phyloP scores from a whole-genome alignment of 2,329 filamentous ascomycete species.

The Fusarium goolgardi region DNA sequence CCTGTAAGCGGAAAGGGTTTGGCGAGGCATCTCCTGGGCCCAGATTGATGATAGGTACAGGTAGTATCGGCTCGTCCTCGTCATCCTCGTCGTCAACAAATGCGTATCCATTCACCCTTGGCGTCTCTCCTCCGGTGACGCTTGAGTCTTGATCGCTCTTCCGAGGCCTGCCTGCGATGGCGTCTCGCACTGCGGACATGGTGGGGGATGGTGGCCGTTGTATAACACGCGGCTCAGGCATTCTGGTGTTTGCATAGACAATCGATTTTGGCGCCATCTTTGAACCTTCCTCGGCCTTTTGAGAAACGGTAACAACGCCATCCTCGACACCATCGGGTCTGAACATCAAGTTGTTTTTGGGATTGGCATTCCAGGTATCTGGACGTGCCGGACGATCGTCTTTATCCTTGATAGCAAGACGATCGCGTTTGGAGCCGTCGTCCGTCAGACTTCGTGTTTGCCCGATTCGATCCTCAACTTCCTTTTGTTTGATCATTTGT shows the following conservation, averaged over 20 bases:
- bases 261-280: constrained; percentile 81
- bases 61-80: constrained; percentile 46
- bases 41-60: constrained; percentile 64
- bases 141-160: constrained; percentile 70
- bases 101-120: constrained; percentile 90
- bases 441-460: constrained; percentile 62
- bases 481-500: constrained; percentile 76
- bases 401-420: constrained; percentile 72
- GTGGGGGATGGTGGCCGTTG: constrained; percentile 78
- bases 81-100: constrained; percentile 88
- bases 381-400: constrained; percentile 80
- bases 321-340: constrained; percentile 73
- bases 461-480: constrained; percentile 66
- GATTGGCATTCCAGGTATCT: constrained; percentile 78
- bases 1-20: constrained; percentile 84
- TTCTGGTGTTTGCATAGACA: constrained; percentile 84
- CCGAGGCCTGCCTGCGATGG: constrained; percentile 79
- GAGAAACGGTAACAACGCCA: constrained; percentile 69
- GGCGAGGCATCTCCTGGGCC: constrained; percentile 72
- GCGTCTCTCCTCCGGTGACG: constrained; percentile 74
- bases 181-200: constrained; percentile 84
- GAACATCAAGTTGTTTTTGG: constrained; percentile 92
- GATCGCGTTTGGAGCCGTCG: constrained; percentile 68
- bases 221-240: constrained; percentile 64
- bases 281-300: constrained; percentile 76